phyloP scores from a whole-genome alignment of 148 eudicot genomes.

The Pouteria glomerata region DNA sequence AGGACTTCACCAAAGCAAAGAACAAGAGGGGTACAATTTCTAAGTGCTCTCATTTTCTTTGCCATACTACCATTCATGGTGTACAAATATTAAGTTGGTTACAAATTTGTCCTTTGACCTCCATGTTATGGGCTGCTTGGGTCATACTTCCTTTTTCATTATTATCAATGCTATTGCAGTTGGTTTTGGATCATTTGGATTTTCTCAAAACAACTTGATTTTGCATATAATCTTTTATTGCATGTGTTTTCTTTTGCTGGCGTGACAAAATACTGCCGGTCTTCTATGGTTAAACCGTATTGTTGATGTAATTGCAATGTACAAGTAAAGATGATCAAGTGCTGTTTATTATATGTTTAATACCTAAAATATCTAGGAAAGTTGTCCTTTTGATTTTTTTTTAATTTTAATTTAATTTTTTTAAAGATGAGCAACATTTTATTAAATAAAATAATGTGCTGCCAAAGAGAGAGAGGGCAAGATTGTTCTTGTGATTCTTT shows the following conservation, averaged over 20 bases:
- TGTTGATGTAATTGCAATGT: not conserved
- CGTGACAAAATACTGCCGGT: not conserved
- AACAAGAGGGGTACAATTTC: slow-evolving; percentile 36
- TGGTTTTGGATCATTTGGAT: not conserved
- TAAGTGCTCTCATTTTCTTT: not conserved
- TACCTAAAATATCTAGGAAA: not conserved
- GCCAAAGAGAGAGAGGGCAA: too few relatives aligned
- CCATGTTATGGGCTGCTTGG: not conserved
- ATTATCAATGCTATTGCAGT: not conserved
- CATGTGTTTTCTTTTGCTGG: not conserved
- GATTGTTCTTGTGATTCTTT: too few relatives aligned
- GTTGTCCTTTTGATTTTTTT: not conserved
- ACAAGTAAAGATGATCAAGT: not conserved
- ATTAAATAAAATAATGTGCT: too few relatives aligned
- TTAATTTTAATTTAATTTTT: too few relatives aligned
- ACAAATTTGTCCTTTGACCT: not conserved
- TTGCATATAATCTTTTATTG: not conserved
- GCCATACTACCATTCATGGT: not conserved
- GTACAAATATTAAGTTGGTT: not conserved
- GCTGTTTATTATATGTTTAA: not conserved
- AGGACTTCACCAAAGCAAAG: slow-evolving; percentile 36
- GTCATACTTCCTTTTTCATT: not conserved
- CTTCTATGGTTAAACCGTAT: not conserved
- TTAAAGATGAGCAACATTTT: too few relatives aligned
- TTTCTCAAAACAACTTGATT: not conserved